Percentiles rank a stretch among this genome's conserved stretches.
Conservation (phyloP, 2,329 filamentous ascomycete genomes). For the Calonectria montana region DNA sequence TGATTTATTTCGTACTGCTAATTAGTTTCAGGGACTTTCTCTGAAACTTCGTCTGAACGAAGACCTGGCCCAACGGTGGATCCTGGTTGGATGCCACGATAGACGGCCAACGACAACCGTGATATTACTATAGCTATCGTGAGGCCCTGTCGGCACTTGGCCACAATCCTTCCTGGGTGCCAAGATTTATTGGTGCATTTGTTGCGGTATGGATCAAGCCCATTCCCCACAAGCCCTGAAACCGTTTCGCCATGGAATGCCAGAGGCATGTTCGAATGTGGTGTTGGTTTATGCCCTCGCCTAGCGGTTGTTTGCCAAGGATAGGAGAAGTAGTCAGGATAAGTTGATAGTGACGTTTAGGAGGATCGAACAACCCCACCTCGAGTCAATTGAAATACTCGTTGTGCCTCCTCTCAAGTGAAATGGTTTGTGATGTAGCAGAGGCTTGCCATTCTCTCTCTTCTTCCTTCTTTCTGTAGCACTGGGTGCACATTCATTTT, state of each 20-base stretch:
- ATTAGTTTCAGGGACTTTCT: slow-evolving; percentile 19
- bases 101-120: slow-evolving; percentile 13
- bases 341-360: not conserved
- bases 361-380: not conserved
- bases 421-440: not conserved
- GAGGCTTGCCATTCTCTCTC: slow-evolving; percentile 19
- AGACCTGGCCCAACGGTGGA: not conserved
- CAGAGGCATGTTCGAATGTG: not conserved
- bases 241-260: slow-evolving; percentile 22
- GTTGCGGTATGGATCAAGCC: not conserved
- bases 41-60: slow-evolving; percentile 22
- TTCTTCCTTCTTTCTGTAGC: slow-evolving; percentile 21
- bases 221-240: slow-evolving; percentile 19
- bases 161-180: not conserved
- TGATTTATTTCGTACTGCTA: slow-evolving; percentile 23
- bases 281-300: slow-evolving; percentile 7
- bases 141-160: not conserved
- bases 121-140: slow-evolving; percentile 15
- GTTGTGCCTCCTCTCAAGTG: not conserved
- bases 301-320: not conserved
- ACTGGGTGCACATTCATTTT: slow-evolving; percentile 28
- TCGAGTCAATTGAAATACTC: slow-evolving; percentile 6
- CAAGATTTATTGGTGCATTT: slow-evolving; percentile 3
- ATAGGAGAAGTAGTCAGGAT: not conserved
- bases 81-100: not conserved